Conservation (phyloP, 2,329 filamentous ascomycete species). For the Ophiocordyceps camponoti-floridani region DNA sequence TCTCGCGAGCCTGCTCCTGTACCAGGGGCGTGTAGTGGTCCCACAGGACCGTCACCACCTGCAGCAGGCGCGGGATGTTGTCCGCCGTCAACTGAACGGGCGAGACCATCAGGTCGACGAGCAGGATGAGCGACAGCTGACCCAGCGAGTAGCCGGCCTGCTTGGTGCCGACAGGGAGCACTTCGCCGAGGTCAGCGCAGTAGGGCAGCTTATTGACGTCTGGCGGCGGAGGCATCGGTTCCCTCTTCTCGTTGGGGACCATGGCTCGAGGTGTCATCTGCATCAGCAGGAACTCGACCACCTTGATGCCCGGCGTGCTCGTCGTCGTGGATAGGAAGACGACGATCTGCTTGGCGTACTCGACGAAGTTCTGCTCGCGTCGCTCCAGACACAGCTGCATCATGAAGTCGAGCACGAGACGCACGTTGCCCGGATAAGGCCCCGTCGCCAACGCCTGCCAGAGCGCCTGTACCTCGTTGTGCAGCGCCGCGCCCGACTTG, state of each 20-base stretch:
- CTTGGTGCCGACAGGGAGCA: conserved; percentile 76
- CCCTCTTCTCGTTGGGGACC: conserved; percentile 74
- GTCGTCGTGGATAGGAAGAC: conserved; percentile 79
- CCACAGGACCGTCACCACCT: conserved; percentile 88
- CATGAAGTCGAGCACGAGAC: conserved; percentile 88
- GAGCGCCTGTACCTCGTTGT: conserved; percentile 92
- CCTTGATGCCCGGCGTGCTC: conserved; percentile 61
- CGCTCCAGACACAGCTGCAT: conserved; percentile 85
- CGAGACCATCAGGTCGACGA: conserved; percentile 92
- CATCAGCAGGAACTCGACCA: conserved; percentile 82
- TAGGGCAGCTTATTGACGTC: conserved; percentile 69
- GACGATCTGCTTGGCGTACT: conserved; percentile 94
- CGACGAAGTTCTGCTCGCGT: conserved; percentile 93
- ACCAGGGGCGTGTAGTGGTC: conserved; percentile 92
- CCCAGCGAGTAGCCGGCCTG: conserved; percentile 83
- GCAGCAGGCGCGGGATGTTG: conserved; percentile 68
- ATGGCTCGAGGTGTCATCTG: conserved; percentile 93
- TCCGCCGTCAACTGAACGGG: conserved; percentile 66
- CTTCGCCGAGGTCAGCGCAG: conserved; percentile 65
- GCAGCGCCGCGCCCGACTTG: conserved; percentile 68
- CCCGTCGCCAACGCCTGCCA: conserved; percentile 95
- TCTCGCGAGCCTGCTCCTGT: conserved; percentile 90
- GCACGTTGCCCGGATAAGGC: conserved; percentile 83
- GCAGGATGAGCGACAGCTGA: conserved; percentile 77
- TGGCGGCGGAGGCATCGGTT: conserved; percentile 48